Base-by-base conservation (phyloP, 352 stramenopile species). In the Globisporangium sylvaticum region DNA sequence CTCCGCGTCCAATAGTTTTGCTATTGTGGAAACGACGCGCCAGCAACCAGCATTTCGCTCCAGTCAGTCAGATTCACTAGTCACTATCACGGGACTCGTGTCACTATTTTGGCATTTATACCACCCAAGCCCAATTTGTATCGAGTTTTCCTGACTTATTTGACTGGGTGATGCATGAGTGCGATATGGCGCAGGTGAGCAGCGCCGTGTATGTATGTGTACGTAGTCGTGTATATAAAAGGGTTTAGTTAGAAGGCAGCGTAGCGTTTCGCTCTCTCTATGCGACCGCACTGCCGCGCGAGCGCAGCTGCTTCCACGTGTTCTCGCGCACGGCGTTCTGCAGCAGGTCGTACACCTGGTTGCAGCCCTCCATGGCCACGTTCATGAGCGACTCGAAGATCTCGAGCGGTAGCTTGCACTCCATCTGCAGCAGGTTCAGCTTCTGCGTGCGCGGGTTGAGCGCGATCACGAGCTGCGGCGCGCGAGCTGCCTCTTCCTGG, bases 381-480 rank as follows among this genome's bases (percentile, higher is more conserved):
- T 81, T 69, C 82, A 97, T 91, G 65, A 95, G 82, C 31, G 77
- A 87, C 70, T 97, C 88, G 65, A 96, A 94, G 27, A 95, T 87
- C 63, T 96, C 90, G 10, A 96, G 73, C 50, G 88, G 85, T 61
- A 97, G 74, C 58, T 96, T 96, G 70, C 88, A 93, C 76, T 97
- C 91, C 88, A 97, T 96, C 69, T 97, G 88, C 60, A 97, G 70
- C 70, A 97, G 44, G 34, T 90, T 94, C 4, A 95, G 76, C 74
- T 96, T 94, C 62, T 90, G 80, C 58, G 90, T 92, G 66, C 85
- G 86, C n/a, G 92, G 90, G 64, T 97, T 93, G 12, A 97, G 67
- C 32, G 91, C 92, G 6, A 98, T 80, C 31, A 93, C 68, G 62
- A 98, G 74, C 70, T 97, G 89, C 46, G 92, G 90, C 10, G 84